A percentile compares a stretch with the other conserved stretches of the same genome.
phyloP scores from a whole-genome alignment of 2,329 filamentous ascomycete genomes.

The Fusarium gaditjirri region DNA sequence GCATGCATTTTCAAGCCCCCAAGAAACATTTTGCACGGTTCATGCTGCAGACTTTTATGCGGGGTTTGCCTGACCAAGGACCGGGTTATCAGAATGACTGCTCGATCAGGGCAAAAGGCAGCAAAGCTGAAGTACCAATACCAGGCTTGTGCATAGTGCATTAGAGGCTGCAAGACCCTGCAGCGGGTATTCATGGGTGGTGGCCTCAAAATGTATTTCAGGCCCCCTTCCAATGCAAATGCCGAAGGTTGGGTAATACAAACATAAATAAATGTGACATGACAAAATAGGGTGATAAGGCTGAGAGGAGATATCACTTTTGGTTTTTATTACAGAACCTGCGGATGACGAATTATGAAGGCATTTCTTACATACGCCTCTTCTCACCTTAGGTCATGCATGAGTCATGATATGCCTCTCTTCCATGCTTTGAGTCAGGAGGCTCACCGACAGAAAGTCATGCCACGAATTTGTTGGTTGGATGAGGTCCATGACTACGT shows the following conservation, averaged over 20 bases:
- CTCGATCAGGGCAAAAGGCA: constrained; percentile 15
- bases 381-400: not conserved
- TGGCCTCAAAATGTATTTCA: not conserved
- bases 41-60: constrained; percentile 2
- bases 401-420: not conserved
- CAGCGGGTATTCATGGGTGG: constrained; percentile 1
- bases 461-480: not conserved
- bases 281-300: not conserved
- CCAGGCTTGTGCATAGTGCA: constrained; percentile 6
- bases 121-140: not conserved
- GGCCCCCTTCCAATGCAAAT: not conserved
- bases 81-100: not conserved
- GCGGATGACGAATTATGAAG: not conserved
- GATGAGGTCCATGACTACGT: not conserved
- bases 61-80: not conserved
- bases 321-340: not conserved
- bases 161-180: constrained; percentile 16
- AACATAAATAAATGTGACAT: not conserved
- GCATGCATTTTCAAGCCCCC: not conserved
- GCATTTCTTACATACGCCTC: not conserved
- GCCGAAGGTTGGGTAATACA: not conserved
- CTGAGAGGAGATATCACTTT: not conserved
- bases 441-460: not conserved
- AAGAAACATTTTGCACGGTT: not conserved
- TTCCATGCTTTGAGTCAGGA: not conserved